Evolutionary conservation across 352 stramenopile species (phyloP), one percentile per base, ranked within the genome.

Genomic region (Pythium utonaiense): DNA sequence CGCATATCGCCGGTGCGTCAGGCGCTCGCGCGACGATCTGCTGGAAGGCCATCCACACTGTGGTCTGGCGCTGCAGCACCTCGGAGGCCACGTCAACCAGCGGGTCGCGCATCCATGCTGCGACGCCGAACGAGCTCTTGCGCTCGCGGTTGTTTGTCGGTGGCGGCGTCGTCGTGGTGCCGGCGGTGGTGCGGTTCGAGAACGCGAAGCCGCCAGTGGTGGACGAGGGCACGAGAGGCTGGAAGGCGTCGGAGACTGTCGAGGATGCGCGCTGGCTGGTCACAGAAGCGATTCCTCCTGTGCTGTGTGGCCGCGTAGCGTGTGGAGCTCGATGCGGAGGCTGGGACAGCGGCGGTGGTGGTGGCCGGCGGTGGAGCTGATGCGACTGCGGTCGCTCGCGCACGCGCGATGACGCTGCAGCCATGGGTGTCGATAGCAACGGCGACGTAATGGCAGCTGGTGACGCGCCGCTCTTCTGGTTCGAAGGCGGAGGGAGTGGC

Each of bases 71-170:
- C 52, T 60, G 57, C 30, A 62, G 47, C 30, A 63, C 64, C 27
- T 66, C 64, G 27, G 40, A 31, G n/a, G 64, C 64, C 25, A 62
- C 51, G 10, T 62, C 50, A 38, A 52, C 51, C 25, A 70, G 44
- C 27, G 63, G 63, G 24, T 65, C 57, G 16, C 57, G 57, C 28
- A 60, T 56, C 57, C 64, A 66, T 10, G 41, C 21, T 24, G n/a
- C 21, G 24, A 66, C 57, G 34, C 56, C 54, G 51, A 70, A 70
- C 16, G 64, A 70, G 53, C 57, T 64, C 53, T 66, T 66, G 51
- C 64, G 64, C 51, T 70, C 64, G 47, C 38, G 45, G 31, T 3
- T 42, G 17, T 27, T 9, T 17, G 22, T 45, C 16, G 12, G 38
- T 47, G 45, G 6, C 7, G 40, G 40, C 25, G 25, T 53, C 22